Base-by-base conservation (phyloP, 2,329 filamentous ascomycete species). In the Aspergillus awamori region DNA sequence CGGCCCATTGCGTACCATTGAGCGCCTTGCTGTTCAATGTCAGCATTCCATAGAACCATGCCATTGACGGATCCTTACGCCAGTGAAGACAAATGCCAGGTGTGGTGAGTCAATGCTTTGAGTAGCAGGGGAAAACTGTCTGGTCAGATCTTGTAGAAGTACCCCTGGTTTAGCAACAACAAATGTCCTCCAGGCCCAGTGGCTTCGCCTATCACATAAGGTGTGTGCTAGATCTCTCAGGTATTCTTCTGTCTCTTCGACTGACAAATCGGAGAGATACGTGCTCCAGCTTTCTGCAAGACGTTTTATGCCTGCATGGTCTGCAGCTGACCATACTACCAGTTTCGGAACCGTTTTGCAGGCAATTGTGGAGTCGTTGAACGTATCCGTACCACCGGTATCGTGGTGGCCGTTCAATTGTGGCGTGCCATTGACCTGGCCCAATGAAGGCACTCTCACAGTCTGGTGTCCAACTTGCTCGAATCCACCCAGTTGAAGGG, bases 1-100 rank as follows among this genome's bases (percentile, higher is more conserved):
- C 56, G n/a, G 1, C 71, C 72, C 71, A 74, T 73, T 11, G 60
- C 60, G 57, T 61, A 41, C 70, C 70, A 74, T 33, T 73, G 70
- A 24, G 71, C 71, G 38, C 71, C 71, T 59, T 74, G 71, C 39
- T 61, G 36, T 15, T 8, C 10, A 55, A 20, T 5, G 7, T 60
- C 26, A 62, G 60, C 36, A n/a, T 52, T 48, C 10, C 39, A 41
- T 20, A 20, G 20, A 38, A 48, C 49, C 2, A 61, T n/a, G 22
- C 49, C 33, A 2, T 6, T 30, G 10, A 36, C 38, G 30, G 39
- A 45, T 24, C 13, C 17, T 54, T 49, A 56, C 51, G 13, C 41
- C 53, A 8, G 56, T 56, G 17, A 56, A 56, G 5, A 47, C 26
- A 28, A 24, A 53, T 17, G 41, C 43, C 24, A 49, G 30, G 24